A percentile compares a stretch with the other conserved stretches of the same genome.
phyloP scores from a whole-genome alignment of 495 filamentous ascomycete species.

The Penicillium soppii region DNA sequence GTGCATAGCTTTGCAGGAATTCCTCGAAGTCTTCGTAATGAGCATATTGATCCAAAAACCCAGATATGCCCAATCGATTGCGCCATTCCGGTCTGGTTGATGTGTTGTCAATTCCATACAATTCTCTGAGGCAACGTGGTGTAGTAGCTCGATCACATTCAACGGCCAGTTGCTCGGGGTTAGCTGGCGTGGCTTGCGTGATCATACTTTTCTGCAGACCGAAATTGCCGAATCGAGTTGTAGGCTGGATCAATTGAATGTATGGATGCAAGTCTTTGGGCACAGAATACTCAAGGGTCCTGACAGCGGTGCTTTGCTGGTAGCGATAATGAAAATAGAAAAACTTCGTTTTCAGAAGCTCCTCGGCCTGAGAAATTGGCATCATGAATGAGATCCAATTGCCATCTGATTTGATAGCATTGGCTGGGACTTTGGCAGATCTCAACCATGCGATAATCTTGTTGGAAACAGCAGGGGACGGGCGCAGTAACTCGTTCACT shows the following conservation, averaged over 20 bases:
- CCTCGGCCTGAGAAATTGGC: constrained; percentile 50
- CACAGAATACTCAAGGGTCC: constrained; percentile 60
- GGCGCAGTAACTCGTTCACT: constrained; percentile 49
- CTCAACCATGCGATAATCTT: constrained; percentile 51
- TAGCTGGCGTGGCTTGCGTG: constrained; percentile 25
- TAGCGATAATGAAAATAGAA: constrained; percentile 44
- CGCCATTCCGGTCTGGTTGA: constrained; percentile 30
- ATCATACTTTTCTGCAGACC: constrained; percentile 19
- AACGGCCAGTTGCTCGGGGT: constrained; percentile 25
- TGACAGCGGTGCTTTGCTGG: constrained; percentile 37
- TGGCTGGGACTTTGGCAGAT: constrained; percentile 40
- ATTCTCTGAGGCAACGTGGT: constrained; percentile 55
- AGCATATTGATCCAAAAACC: constrained; percentile 67
- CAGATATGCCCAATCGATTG: constrained; percentile 63
- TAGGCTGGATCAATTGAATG: constrained; percentile 56
- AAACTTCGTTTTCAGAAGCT: constrained; percentile 56
- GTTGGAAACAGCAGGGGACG: constrained; percentile 38
- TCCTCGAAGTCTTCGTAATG: constrained; percentile 54
- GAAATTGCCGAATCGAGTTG: constrained; percentile 50
- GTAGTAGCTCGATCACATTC: constrained; percentile 52
- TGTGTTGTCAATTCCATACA: constrained; percentile 59
- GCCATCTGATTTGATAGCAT: constrained; percentile 44
- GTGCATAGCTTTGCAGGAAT: constrained; percentile 54
- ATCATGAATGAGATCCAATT: constrained; percentile 58
- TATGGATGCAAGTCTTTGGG: constrained; percentile 47